Base-by-base conservation (phyloP, 2,329 filamentous ascomycete genomes). In the Sordariomycetes sp. region DNA sequence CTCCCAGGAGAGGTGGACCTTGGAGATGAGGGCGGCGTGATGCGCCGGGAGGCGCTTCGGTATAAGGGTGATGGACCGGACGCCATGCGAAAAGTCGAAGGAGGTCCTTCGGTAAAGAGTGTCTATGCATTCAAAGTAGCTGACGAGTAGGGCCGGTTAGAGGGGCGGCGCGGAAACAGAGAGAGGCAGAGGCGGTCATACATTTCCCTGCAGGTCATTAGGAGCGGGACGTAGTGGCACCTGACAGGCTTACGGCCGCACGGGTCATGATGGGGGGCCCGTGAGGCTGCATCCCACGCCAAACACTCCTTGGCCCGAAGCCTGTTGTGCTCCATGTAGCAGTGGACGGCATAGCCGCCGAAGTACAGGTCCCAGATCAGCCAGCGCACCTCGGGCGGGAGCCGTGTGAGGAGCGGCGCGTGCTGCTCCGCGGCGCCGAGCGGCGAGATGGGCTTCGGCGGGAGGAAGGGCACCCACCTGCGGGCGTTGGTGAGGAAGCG, bases 311-410 rank as follows among this genome's bases (percentile, higher is more conserved):
- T 58, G 46, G 58, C 57, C 22, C 54, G 55, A 51, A 62, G 57
- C 51, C 46, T 59, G 34, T 56, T 48, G 35, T 32, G 22, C 52
- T 48, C 24, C 43, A 37, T 18, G 55, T 55, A 28, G 58, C 60
- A 34, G 57, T 62, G 60, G 52, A 61, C 58, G 10, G 54, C 60
- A 59, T 62, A 57, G 32, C 54, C 59, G n/a, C 58, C 28, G 52
- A 60, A 59, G 57, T 58, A 60, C 20, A 55, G 53, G n/a, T 62
- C 57, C 61, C 61, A 62, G 40, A 62, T 62, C 58, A 61, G 56
- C 52, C 51, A 54, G 43, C 61, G 60, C 18, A 62, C 24, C 59
- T 62, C 61, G 25, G 56, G 56, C 52, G 61, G 61, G 3, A 62
- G 55, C 37, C 25, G 61, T 53, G 50, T 60, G 50, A 62, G 58